These are phyloP conservation scores for Chlorociboria aeruginascens DNA, from an alignment of 495 filamentous ascomycete species.

Conservation along the genomic window DNA sequence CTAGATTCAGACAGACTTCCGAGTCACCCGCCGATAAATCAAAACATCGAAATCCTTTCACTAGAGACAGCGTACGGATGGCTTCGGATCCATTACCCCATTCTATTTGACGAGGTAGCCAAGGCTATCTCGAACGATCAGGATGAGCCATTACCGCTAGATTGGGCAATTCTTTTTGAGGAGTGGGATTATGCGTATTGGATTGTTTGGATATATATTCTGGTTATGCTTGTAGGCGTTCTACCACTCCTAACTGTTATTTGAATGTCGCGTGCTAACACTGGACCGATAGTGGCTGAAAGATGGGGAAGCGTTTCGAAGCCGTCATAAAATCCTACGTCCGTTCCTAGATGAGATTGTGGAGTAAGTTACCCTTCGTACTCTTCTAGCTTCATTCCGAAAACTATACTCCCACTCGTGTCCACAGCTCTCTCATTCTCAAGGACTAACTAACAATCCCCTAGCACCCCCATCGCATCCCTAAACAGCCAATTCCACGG, in stretches of 20 bases:
- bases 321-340: not conserved
- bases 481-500: no score
- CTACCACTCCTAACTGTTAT: no score
- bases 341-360: conserved; percentile 1
- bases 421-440: no score
- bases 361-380: not conserved
- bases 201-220: conserved; percentile 10
- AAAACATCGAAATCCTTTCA: conserved; percentile 3
- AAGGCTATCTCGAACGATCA: conserved; percentile 12
- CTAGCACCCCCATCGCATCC: no score
- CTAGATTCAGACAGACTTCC: not conserved
- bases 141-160: conserved; percentile 10
- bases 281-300: not conserved
- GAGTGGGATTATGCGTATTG: conserved; percentile 16
- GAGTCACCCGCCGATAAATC: not conserved
- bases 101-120: not conserved
- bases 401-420: not conserved
- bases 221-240: conserved; percentile 2
- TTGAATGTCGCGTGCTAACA: no score
- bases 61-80: conserved; percentile 12
- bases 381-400: not conserved
- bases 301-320: conserved; percentile 4
- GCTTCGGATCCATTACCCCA: conserved; percentile 1
- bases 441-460: no score
- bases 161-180: conserved; percentile 12